Evolutionary conservation across 495 filamentous ascomycete genomes (phyloP), one percentile per base, ranked within the genome.

Genomic region (Penicillium psychrofluorescens): DNA sequence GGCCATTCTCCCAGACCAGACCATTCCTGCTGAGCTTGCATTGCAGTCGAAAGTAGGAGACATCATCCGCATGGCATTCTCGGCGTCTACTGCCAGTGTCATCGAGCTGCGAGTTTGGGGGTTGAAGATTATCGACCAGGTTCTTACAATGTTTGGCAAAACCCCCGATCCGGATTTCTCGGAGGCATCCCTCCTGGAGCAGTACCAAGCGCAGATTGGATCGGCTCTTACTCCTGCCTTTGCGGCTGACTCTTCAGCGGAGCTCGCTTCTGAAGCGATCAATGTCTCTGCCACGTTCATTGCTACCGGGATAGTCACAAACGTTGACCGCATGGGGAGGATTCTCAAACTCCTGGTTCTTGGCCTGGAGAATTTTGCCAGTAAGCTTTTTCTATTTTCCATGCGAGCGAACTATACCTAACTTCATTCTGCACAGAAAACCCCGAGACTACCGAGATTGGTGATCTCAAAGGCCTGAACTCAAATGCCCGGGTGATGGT

Each of bases 401-500:
- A 22, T 22, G 4, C 22, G 22, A 4, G 22, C 22, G 22, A 6
- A 22, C 3, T 22, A 34, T 34, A 2, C 10, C 10, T 34, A 34
- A 34, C 50, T 59, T 59, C 38, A 57, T 37, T 14, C 6, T 37
- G 8, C 40, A 66, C 63, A 67, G 44, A 88, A 88, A 61, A 76
- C 15, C 63, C 69, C 4, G 89, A 95, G 43, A 84, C 84, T 34
- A 88, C 88, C 0, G 77, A 86, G 28, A 95, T 99, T 59, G 92
- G 94, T 16, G 92, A 99, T 48, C 68, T 99, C 13, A 88, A 88
- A 63, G 88, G 86, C 2, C 80, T 97, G 27, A 95, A 94, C 61
- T 88, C 94, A 0, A 99, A 99, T 57, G 92, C 92, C 3, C 85
- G 90, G 46, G 89, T 95, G 27, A 99, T 99, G 92, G 89, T 99